Evolutionary conservation across 495 filamentous ascomycete genomes (phyloP).

Genomic region (Extremus antarcticus): DNA sequence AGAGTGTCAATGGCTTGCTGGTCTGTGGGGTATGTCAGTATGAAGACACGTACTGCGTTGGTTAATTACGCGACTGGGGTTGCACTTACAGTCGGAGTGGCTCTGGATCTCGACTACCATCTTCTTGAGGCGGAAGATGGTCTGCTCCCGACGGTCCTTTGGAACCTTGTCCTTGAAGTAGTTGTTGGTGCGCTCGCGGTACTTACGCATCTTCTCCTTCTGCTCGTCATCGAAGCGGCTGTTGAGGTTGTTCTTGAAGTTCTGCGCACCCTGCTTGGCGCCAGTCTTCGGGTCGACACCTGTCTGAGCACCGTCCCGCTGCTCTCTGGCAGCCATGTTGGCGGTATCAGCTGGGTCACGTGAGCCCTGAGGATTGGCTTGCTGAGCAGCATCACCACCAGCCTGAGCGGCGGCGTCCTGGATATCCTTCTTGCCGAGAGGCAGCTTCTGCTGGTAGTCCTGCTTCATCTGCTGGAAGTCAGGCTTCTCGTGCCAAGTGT

Average conservation of each 20-base stretch:
- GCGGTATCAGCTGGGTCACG: slow-evolving; percentile 38
- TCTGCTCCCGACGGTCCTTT: slow-evolving; percentile 86
- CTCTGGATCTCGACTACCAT: slow-evolving; percentile 94
- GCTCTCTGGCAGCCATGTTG: slow-evolving; percentile 37
- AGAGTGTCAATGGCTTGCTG: slow-evolving; percentile 79
- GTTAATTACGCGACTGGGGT: not conserved
- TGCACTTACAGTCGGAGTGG: slow-evolving; percentile 66
- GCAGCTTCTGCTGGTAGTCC: slow-evolving; percentile 48
- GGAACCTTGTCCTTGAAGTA: slow-evolving; percentile 74
- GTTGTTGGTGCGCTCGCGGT: slow-evolving; percentile 49
- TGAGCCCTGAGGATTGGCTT: slow-evolving; percentile 40
- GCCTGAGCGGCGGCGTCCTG: slow-evolving; percentile 32
- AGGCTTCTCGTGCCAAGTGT: slow-evolving; percentile 88
- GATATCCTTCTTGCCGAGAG: slow-evolving; percentile 41
- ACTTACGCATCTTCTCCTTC: slow-evolving; percentile 47
- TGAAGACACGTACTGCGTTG: not conserved
- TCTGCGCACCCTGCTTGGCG: slow-evolving; percentile 36
- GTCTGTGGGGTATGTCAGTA: slow-evolving; percentile 38
- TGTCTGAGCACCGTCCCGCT: slow-evolving; percentile 33
- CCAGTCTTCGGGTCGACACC: slow-evolving; percentile 48
- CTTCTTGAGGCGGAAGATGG: slow-evolving; percentile 90
- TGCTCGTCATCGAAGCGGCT: slow-evolving; percentile 51
- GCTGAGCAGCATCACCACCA: slow-evolving; percentile 44
- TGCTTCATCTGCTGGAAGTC: slow-evolving; percentile 52
- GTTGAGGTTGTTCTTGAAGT: slow-evolving; percentile 39